A percentile compares a stretch with the other conserved stretches of the same genome.
phyloP scores from a whole-genome alignment of 805 yeast genomes.

The Ogataea saltuana region DNA sequence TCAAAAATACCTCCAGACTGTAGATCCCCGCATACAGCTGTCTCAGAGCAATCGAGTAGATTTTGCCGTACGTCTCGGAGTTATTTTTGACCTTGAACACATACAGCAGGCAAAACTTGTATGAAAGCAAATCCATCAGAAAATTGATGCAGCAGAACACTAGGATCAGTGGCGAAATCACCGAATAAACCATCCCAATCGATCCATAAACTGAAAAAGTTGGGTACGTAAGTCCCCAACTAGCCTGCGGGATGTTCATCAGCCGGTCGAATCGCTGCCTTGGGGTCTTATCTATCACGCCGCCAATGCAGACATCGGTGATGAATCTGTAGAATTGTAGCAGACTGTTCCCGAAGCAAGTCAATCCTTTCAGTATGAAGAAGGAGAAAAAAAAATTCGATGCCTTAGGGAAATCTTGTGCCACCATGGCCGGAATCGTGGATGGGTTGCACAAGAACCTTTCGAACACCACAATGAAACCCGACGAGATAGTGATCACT shows the following conservation, averaged over 20 bases:
- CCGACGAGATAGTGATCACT: constrained; percentile 83
- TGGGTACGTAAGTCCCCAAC: constrained; percentile 83
- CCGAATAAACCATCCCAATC: constrained; percentile 75
- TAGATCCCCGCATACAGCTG: constrained; percentile 82
- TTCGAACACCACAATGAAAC: constrained; percentile 63
- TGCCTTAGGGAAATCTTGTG: constrained; percentile 79
- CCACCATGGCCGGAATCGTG: constrained; percentile 68
- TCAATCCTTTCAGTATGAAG: constrained; percentile 69
- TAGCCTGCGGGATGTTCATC: constrained; percentile 45
- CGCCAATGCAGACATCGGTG: constrained; percentile 37
- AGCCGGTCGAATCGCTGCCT: constrained; percentile 51
- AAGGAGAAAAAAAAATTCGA: constrained; percentile 84
- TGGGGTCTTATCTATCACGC: constrained; percentile 56
- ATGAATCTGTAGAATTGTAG: constrained; percentile 58
- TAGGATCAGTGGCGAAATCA: constrained; percentile 77
- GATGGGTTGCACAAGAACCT: constrained; percentile 68
- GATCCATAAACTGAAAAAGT: constrained; percentile 74
- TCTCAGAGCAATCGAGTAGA: constrained; percentile 72
- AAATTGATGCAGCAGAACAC: constrained; percentile 60
- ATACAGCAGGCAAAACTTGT: constrained; percentile 65
- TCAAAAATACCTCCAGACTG: constrained; percentile 73
- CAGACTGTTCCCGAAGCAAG: constrained; percentile 72
- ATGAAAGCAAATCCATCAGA: constrained; percentile 57
- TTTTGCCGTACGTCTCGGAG: constrained; percentile 67
- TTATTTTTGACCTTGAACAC: constrained; percentile 51